A percentile compares a stretch with the other conserved stretches of the same genome.
phyloP scores from a whole-genome alignment of 495 filamentous ascomycete genomes.

The Pyrenula aspistea region DNA sequence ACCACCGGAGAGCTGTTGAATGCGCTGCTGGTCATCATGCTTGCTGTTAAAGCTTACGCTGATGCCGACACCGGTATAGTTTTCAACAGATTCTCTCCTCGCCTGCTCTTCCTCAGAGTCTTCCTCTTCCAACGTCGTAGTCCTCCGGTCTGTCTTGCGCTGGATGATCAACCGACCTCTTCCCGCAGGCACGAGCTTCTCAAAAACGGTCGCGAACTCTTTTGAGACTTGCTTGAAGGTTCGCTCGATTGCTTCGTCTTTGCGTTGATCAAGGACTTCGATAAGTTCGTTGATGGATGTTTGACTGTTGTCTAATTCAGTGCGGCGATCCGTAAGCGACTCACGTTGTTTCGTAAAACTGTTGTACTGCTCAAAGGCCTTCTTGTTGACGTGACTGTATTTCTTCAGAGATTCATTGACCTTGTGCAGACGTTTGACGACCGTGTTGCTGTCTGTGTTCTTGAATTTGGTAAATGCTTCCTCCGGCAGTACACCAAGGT shows the following conservation, averaged over 20 bases:
- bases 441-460: slow-evolving; percentile 61
- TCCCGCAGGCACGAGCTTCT: slow-evolving; percentile 87
- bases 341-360: slow-evolving; percentile 90
- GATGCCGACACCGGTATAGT: slow-evolving; percentile 96
- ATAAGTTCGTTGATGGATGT: slow-evolving; percentile 84
- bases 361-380: slow-evolving; percentile 97
- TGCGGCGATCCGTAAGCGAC: slow-evolving; percentile 63
- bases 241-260: slow-evolving; percentile 85
- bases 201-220: slow-evolving; percentile 86
- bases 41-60: slow-evolving; percentile 98
- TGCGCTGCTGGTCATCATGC: slow-evolving; percentile 93
- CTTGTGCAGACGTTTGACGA: slow-evolving; percentile 79
- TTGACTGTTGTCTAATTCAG: slow-evolving; percentile 75
- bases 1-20: slow-evolving; percentile 91
- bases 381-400: slow-evolving; percentile 97
- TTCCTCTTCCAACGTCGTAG: slow-evolving; percentile 45
- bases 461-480: slow-evolving; percentile 89
- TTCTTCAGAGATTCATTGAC: slow-evolving; percentile 92
- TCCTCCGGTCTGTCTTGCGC: slow-evolving; percentile 59
- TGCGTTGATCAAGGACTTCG: slow-evolving; percentile 80
- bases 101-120: slow-evolving; percentile 51
- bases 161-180: slow-evolving; percentile 88
- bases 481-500: slow-evolving; percentile 86
- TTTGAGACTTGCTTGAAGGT: slow-evolving; percentile 96
- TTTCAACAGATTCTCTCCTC: slow-evolving; percentile 65